phyloP scores from a whole-genome alignment of 805 yeast species.

The Yarrowia porcina region DNA sequence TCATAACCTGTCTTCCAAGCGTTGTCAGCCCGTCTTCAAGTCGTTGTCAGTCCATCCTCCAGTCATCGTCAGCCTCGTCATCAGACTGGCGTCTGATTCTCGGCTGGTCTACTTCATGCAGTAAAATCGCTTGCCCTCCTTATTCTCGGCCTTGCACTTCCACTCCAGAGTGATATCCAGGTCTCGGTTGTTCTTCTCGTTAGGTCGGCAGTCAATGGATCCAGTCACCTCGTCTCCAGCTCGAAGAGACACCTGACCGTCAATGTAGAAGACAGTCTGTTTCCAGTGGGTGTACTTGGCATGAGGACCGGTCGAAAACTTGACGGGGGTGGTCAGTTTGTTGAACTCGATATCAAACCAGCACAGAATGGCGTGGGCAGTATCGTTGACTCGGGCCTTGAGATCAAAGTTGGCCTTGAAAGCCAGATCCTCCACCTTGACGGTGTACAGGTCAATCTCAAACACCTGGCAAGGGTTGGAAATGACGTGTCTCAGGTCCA shows the following conservation, averaged over 20 bases:
- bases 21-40: too few relatives aligned
- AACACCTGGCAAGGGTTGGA: conserved; percentile 71
- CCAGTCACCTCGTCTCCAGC: conserved; percentile 76
- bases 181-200: conserved; percentile 77
- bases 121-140: conserved; percentile 21
- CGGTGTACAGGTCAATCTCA: conserved; percentile 87
- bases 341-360: conserved; percentile 95
- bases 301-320: conserved; percentile 92
- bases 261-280: conserved; percentile 90
- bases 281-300: conserved; percentile 97
- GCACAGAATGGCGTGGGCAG: conserved; percentile 81
- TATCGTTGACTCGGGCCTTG: conserved; percentile 72
- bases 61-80: too few relatives aligned
- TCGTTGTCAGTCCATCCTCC: too few relatives aligned
- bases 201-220: conserved; percentile 70
- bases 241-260: conserved; percentile 71
- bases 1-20: too few relatives aligned
- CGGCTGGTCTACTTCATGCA: conserved; percentile 12
- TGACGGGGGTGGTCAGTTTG: conserved; percentile 50
- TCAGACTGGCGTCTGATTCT: too few relatives aligned
- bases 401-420: conserved; percentile 69
- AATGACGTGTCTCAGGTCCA: conserved; percentile 68
- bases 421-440: conserved; percentile 74
- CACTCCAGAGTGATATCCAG: conserved; percentile 73
- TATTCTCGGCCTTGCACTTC: conserved; percentile 45